These are phyloP conservation scores for Cyanidiococcus yangmingshanensis DNA, from an alignment of 23 red algal species.

Conservation along the genomic window DNA sequence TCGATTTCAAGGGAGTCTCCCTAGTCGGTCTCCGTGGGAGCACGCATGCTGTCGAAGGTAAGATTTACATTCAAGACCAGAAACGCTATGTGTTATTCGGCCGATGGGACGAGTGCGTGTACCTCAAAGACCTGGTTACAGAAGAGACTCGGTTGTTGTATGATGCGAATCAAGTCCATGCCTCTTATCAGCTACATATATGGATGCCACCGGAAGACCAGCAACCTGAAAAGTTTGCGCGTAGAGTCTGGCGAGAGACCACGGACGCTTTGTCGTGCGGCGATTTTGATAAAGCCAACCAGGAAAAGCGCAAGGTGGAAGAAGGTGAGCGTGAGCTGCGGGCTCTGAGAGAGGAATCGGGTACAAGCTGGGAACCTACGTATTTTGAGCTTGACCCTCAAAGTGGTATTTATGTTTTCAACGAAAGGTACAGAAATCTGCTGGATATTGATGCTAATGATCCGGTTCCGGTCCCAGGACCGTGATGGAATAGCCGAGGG, in stretches of 20 bases:
- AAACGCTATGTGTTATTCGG: constrained; percentile 57
- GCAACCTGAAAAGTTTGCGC: constrained; percentile 41
- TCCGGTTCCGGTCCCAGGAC: not conserved
- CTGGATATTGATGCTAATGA: not conserved
- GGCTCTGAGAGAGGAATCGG: constrained; percentile 27
- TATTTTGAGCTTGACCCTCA: constrained; percentile 43
- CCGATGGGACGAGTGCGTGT: constrained; percentile 68
- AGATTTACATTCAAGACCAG: constrained; percentile 35
- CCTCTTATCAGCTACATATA: constrained; percentile 42
- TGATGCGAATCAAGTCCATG: constrained; percentile 54
- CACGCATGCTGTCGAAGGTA: constrained; percentile 59
- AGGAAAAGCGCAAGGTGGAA: constrained; percentile 70
- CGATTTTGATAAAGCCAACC: constrained; percentile 43
- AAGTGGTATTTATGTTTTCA: not conserved
- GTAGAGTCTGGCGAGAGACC: constrained; percentile 54
- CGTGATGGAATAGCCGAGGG: too few species aligned
- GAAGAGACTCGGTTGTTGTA: constrained; percentile 37
- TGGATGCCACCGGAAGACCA: constrained; percentile 43
- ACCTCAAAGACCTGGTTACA: constrained; percentile 39
- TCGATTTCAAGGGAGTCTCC: constrained; percentile 61
- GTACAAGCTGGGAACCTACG: constrained; percentile 38
- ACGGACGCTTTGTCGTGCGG: constrained; percentile 50
- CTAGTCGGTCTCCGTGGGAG: constrained; percentile 36
- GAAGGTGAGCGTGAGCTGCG: constrained; percentile 58
- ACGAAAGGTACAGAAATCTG: not conserved